Evolutionary conservation across 2,329 filamentous ascomycete species (phyloP), one percentile per base, ranked within the genome.

Genomic region (Epicoccum sorghinum): DNA sequence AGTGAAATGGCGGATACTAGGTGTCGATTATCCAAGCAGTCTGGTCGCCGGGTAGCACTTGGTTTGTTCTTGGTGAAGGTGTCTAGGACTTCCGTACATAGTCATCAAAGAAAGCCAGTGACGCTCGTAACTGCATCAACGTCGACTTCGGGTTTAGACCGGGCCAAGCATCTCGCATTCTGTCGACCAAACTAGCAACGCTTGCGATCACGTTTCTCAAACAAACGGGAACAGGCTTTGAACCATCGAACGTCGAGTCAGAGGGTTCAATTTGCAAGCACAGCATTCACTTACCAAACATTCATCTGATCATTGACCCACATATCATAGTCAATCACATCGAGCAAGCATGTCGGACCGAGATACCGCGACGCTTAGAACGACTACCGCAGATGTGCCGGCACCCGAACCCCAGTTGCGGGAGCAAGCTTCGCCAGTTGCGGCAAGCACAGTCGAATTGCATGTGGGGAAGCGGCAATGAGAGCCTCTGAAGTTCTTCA

Each of bases 261-360:
- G 18, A 10, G 25, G 35, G 4, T 6, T 18, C 38, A 9, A 29
- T 43, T 24, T 22, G 22, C 27, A 43, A 38, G 30, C 33, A 38
- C 2, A n/a, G 3, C 4, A n/a, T 33, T 13, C 2, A 23, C 4
- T 1, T 10, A 39, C 30, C n/a, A 32, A 27, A 5, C n/a, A 18
- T 23, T 36, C 30, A 47, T 32, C 38, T 47, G 37, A 42, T 24
- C 46, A 13, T 13, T 8, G 24, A 10, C 22, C 22, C 22, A 33
- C 30, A 8, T n/a, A 30, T 27, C 7, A 7, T 29, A 35, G n/a
- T 29, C 33, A 23, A 8, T 30, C 25, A 38, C 2, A 25, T 12
- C 33, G 18, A 35, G 14, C 14, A 38, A 42, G 4, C 10, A 53
- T 53, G 45, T 53, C 57, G 57, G 57, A 41, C 57, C 57, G 57